These are phyloP conservation scores for Globisporangium takayamanum DNA, from an alignment of 352 stramenopile species.

Conservation along the genomic window DNA sequence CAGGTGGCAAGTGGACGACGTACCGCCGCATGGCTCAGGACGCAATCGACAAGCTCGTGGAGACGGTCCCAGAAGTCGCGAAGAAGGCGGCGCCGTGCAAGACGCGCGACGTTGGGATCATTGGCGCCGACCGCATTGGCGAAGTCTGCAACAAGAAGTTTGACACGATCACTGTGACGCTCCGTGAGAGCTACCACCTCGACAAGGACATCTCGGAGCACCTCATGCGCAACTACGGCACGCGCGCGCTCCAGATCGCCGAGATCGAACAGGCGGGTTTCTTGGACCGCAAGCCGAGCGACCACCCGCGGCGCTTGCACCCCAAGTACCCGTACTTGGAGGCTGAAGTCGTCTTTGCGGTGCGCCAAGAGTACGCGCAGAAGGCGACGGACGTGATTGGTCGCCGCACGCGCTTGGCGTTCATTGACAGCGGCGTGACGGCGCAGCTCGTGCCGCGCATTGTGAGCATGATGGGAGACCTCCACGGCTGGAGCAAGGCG, in stretches of 20 bases:
- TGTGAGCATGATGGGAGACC: constrained; percentile 90
- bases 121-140: constrained; percentile 87
- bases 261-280: constrained; percentile 88
- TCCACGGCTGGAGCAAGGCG: constrained; percentile 81
- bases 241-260: constrained; percentile 91
- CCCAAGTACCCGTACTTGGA: constrained; percentile 94
- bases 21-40: constrained; percentile 96
- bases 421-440: constrained; percentile 86
- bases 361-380: constrained; percentile 92
- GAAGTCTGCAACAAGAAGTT: constrained; percentile 96
- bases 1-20: constrained; percentile 96
- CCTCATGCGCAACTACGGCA: constrained; percentile 95
- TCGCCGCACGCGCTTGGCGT: constrained; percentile 89
- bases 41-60: constrained; percentile 87
- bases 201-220: constrained; percentile 93
- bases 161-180: constrained; percentile 91
- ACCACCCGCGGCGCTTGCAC: constrained; percentile 86
- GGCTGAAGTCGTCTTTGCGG: constrained; percentile 91
- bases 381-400: constrained; percentile 92
- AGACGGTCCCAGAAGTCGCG: constrained; percentile 69
- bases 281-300: constrained; percentile 73
- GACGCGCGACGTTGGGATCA: constrained; percentile 78
- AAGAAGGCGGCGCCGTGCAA: constrained; percentile 66
- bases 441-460: constrained; percentile 77
- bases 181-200: constrained; percentile 91